phyloP scores from a whole-genome alignment of 306 rosid genomes.

The Alnus glutinosa region DNA sequence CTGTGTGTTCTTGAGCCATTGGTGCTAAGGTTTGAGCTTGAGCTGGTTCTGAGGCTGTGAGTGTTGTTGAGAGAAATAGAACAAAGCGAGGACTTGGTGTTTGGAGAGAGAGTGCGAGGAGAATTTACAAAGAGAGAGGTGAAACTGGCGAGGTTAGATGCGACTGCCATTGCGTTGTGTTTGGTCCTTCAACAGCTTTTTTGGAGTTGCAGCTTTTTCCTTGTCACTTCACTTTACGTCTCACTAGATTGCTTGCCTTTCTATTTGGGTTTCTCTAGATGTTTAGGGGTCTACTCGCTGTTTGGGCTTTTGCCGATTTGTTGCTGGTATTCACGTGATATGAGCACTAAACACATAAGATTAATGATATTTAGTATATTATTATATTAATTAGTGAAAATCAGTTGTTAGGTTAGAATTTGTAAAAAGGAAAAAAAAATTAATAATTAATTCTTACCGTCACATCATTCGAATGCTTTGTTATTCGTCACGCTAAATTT shows the following conservation, averaged over 20 bases:
- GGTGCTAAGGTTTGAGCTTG: conserved; percentile 20
- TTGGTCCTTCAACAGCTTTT: neutral
- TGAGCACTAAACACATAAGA: no score
- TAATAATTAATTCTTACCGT: no score
- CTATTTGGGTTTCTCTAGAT: neutral
- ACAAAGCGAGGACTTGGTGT: conserved; percentile 32
- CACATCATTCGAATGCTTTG: no score
- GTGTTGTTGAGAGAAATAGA: conserved; percentile 29
- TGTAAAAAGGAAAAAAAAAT: no score
- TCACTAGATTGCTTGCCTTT: neutral
- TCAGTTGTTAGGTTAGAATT: no score
- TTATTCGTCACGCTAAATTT: no score
- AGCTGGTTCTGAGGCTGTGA: conserved; percentile 22
- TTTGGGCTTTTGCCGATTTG: neutral
- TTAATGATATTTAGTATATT: no score
- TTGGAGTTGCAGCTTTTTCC: conserved; percentile 19
- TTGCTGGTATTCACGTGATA: no score
- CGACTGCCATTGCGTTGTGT: conserved; percentile 46
- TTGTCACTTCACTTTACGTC: neutral
- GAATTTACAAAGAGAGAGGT: conserved; percentile 31
- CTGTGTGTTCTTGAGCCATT: conserved; percentile 34
- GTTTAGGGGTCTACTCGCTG: neutral
- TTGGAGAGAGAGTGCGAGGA: conserved; percentile 36
- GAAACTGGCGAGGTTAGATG: conserved; percentile 33
- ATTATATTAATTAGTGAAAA: no score